Evolutionary conservation across 208 protist genomes (phyloP).

Genomic region (Trypanosoma avium): DNA sequence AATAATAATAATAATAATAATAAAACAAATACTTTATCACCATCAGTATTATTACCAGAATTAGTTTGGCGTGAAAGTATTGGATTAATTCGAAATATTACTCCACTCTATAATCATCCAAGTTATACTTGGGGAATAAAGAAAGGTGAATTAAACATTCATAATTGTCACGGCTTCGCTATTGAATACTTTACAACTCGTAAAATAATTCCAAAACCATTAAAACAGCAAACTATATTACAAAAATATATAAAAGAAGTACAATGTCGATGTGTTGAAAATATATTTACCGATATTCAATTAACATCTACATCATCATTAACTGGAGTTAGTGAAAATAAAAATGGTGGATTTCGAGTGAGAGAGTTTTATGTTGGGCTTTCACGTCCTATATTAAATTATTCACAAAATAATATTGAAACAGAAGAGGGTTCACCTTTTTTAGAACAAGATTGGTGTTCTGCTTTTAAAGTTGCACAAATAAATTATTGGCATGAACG

Average conservation of each 20-base stretch:
- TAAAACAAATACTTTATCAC: not conserved
- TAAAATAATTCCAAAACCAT: constrained; percentile 6
- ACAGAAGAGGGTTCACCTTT: constrained; percentile 6
- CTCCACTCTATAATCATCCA: constrained; percentile 18
- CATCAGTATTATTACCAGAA: constrained; percentile 1
- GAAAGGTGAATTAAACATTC: not conserved
- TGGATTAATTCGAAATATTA: constrained; percentile 11
- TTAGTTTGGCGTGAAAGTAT: constrained; percentile 25
- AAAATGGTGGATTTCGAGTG: constrained; percentile 16
- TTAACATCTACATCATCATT: not conserved
- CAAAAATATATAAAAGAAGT: constrained; percentile 14
- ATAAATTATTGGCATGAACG: constrained; percentile 31
- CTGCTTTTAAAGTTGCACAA: constrained; percentile 11
- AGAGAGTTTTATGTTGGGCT: constrained; percentile 27
- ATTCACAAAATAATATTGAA: not conserved
- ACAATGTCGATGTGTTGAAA: constrained; percentile 10
- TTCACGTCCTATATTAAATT: not conserved
- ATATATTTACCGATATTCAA: constrained; percentile 18
- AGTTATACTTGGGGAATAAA: constrained; percentile 5
- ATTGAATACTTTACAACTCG: constrained; percentile 23
- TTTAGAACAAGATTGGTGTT: constrained; percentile 24
- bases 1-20: not conserved
- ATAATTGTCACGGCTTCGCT: constrained; percentile 18
- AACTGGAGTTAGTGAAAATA: not conserved
- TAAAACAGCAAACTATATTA: constrained; percentile 3